phyloP scores from a whole-genome alignment of 2,329 filamentous ascomycete genomes.

The Clonostachys byssicola region DNA sequence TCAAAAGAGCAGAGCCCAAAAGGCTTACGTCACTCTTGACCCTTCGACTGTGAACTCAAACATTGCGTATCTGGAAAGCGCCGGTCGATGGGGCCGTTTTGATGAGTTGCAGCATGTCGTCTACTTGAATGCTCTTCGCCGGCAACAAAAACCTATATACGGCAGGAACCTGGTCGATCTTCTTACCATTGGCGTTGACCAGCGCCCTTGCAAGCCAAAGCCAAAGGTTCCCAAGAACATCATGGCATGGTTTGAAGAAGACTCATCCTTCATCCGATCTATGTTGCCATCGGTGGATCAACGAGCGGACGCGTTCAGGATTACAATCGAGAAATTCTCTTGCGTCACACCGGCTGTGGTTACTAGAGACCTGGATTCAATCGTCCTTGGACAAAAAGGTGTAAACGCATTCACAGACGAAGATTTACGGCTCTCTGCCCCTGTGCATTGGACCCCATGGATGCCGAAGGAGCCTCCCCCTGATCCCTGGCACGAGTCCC shows the following conservation, averaged over 20 bases:
- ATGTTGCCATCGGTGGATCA: slow-evolving; percentile 74
- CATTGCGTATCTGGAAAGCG: slow-evolving; percentile 68
- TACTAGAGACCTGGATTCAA: slow-evolving; percentile 68
- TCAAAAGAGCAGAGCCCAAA: slow-evolving; percentile 59
- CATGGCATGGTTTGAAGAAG: slow-evolving; percentile 72
- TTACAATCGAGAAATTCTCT: slow-evolving; percentile 79
- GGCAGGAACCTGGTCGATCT: slow-evolving; percentile 75
- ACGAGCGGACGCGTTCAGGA: slow-evolving; percentile 68
- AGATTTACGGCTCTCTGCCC: slow-evolving; percentile 53
- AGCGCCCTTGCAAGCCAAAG: slow-evolving; percentile 53
- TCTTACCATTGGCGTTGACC: slow-evolving; percentile 59
- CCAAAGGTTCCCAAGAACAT: slow-evolving; percentile 59
- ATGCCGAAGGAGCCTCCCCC: slow-evolving; percentile 50
- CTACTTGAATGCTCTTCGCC: slow-evolving; percentile 75
- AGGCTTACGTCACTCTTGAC: slow-evolving; percentile 51
- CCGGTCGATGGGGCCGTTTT: slow-evolving; percentile 63
- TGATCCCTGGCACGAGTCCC: slow-evolving; percentile 91
- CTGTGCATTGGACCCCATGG: slow-evolving; percentile 50
- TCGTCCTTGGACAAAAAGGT: slow-evolving; percentile 60
- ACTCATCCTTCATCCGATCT: slow-evolving; percentile 56
- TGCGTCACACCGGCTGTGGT: slow-evolving; percentile 89
- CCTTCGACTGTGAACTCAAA: slow-evolving; percentile 66
- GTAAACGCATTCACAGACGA: slow-evolving; percentile 52
- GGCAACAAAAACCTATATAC: slow-evolving; percentile 77
- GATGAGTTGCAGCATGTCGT: slow-evolving; percentile 78